Conservation (phyloP, 2,329 filamentous ascomycete species). For the Aspergillus brasiliensis region DNA sequence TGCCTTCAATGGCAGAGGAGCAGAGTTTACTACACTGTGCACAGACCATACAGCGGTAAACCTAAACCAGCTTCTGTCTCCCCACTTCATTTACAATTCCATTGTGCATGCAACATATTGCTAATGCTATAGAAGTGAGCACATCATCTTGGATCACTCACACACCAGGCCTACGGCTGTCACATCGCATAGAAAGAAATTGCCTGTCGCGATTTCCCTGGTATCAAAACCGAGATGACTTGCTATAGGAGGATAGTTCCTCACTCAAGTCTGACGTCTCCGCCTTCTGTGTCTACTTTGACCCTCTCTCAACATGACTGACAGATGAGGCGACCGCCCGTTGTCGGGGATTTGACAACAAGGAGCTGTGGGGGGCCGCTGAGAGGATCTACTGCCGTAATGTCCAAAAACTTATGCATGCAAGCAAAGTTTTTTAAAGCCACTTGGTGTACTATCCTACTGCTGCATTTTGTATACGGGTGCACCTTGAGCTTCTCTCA, state of each 20-base stretch:
- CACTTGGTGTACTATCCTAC: background rate
- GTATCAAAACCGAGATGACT: constrained; percentile 4
- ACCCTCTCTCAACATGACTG: background rate
- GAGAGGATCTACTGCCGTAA: background rate
- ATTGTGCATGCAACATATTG: constrained; percentile 1
- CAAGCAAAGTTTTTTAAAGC: background rate
- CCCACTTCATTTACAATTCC: background rate
- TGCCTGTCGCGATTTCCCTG: background rate
- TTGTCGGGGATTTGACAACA: background rate
- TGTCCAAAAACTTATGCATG: background rate
- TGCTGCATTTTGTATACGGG: background rate
- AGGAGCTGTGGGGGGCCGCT: background rate
- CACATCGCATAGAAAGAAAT: constrained; percentile 11
- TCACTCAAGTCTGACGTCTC: background rate
- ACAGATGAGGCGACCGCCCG: background rate
- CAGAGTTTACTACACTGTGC: constrained; percentile 4
- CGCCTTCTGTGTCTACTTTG: background rate
- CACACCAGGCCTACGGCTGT: background rate
- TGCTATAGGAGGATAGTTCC: background rate
- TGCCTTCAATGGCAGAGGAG: background rate
- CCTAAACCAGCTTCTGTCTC: background rate
- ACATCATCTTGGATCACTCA: background rate
- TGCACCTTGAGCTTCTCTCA: background rate
- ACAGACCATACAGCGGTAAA: constrained; percentile 12
- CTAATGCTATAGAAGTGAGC: background rate